Evolutionary conservation across 176 grass and related monocot species (phyloP).

Genomic region (Canna indica): DNA sequence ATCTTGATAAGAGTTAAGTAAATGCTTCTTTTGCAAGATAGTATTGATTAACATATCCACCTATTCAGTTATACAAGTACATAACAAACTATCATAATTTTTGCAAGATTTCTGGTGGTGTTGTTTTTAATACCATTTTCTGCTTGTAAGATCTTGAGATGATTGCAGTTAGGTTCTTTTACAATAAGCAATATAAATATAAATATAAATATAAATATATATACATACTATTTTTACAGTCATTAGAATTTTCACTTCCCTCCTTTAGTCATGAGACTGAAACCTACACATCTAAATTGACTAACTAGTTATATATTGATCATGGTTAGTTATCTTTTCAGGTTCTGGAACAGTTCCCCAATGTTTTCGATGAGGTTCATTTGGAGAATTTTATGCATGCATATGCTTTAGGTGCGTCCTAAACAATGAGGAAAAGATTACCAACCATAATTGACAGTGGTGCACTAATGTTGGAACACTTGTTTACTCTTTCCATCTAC

Average conservation of each 20-base stretch:
- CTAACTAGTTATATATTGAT: constrained; percentile 7
- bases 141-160: neutral
- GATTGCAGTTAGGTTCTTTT: neutral
- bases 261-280: neutral
- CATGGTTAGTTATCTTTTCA: constrained; percentile 17
- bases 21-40: neutral
- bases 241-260: neutral
- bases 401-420: constrained; percentile 50
- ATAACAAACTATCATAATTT: neutral
- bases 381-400: constrained; percentile 58
- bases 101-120: neutral
- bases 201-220: too few species aligned
- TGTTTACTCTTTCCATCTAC: neutral
- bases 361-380: constrained; percentile 47
- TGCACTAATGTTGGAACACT: neutral
- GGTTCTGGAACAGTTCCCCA: constrained; percentile 45
- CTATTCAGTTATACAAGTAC: neutral
- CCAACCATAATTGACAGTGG: neutral
- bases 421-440: neutral
- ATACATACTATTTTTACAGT: neutral
- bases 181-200: neutral
- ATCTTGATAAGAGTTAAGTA: neutral
- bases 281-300: neutral
- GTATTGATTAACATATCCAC: neutral
- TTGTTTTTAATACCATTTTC: neutral